Conservation (phyloP, 2,329 filamentous ascomycete genomes). For the Xylariaceae sp. region DNA sequence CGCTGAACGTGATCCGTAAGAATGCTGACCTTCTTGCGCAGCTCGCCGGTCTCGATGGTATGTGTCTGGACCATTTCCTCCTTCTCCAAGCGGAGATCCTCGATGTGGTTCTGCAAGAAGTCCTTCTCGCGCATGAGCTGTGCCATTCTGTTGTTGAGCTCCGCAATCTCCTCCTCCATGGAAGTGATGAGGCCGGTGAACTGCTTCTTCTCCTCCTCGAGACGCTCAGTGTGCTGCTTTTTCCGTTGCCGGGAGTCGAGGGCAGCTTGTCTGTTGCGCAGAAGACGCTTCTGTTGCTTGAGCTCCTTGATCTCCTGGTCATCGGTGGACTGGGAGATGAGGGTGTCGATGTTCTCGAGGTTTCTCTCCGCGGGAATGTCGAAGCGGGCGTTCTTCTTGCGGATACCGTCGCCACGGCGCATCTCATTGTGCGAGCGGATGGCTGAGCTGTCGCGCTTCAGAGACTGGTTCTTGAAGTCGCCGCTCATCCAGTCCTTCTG, state of each 20-base stretch:
- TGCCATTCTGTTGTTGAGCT: constrained; percentile 63
- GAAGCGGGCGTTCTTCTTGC: constrained; percentile 98
- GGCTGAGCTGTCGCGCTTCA: constrained; percentile 62
- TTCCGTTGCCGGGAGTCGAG: constrained; percentile 96
- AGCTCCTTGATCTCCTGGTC: constrained; percentile 95
- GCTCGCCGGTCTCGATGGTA: constrained; percentile 82
- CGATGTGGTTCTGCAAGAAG: constrained; percentile 68
- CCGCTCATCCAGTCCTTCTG: constrained; percentile 55
- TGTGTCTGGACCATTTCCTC: constrained; percentile 84
- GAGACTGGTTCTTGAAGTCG: constrained; percentile 44
- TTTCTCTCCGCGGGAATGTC: constrained; percentile 94
- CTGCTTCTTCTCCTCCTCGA: constrained; percentile 95
- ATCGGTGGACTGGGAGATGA: constrained; percentile 82
- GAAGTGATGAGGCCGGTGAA: constrained; percentile 70
- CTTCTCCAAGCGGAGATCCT: constrained; percentile 76
- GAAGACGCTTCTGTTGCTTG: constrained; percentile 93
- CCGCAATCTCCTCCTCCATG: constrained; percentile 71
- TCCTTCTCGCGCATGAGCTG: constrained; percentile 69
- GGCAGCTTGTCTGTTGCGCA: constrained; percentile 93
- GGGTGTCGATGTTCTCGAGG: constrained; percentile 86
- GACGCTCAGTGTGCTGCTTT: constrained; percentile 94
- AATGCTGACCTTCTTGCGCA: constrained; percentile 87
- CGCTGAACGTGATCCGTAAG: constrained; percentile 68
- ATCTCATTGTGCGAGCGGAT: constrained; percentile 72
- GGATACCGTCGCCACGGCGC: constrained; percentile 77